phyloP scores from a whole-genome alignment of 805 yeast genomes.

The Barnettozyma vustinii region DNA sequence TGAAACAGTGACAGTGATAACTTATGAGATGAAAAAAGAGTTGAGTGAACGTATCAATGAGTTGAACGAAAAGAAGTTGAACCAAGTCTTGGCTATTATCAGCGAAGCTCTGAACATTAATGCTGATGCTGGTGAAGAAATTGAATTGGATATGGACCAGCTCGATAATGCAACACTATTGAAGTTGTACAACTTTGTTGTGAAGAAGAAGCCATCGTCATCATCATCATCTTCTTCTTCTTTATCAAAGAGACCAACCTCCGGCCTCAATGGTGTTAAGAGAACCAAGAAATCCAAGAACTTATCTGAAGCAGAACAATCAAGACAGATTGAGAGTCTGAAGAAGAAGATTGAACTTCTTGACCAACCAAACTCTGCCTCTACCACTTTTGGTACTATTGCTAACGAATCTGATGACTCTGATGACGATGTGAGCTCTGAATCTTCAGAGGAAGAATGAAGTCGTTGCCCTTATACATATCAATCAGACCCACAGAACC shows the following conservation, averaged over 20 bases:
- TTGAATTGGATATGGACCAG: slow-evolving; percentile 93
- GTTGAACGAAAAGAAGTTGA: slow-evolving; percentile 72
- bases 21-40: slow-evolving; percentile 95
- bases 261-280: slow-evolving; percentile 13
- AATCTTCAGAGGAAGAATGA: slow-evolving; percentile 70
- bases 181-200: slow-evolving; percentile 80
- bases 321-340: slow-evolving; percentile 61
- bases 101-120: slow-evolving; percentile 65
- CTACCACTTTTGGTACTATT: slow-evolving; percentile 21
- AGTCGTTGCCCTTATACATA: not conserved
- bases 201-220: slow-evolving; percentile 33
- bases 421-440: slow-evolving; percentile 56
- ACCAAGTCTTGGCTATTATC: slow-evolving; percentile 78
- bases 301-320: slow-evolving; percentile 60
- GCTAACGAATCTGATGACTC: slow-evolving; percentile 35
- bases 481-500: not conserved
- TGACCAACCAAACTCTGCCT: slow-evolving; percentile 31
- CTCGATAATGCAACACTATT: slow-evolving; percentile 78
- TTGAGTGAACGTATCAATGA: slow-evolving; percentile 80
- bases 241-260: slow-evolving; percentile 4
- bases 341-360: slow-evolving; percentile 73
- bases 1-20: slow-evolving; percentile 41
- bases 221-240: not conserved
- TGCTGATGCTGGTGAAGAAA: slow-evolving; percentile 73
- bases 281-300: slow-evolving; percentile 49